Evolutionary conservation across 805 yeast genomes (phyloP).

Genomic region (Schizosaccharomyces japonicus): DNA sequence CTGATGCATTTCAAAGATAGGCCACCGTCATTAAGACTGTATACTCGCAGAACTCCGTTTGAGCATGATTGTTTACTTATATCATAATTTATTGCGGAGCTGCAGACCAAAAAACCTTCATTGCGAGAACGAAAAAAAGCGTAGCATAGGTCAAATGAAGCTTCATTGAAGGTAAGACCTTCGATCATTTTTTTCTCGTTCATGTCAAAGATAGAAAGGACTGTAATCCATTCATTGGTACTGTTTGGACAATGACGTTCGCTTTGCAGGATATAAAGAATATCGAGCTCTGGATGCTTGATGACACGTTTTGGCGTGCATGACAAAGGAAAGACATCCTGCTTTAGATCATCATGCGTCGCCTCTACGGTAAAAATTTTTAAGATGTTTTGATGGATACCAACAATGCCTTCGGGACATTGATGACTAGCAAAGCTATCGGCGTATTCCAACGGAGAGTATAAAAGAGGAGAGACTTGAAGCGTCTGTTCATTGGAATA

Average conservation of each 20-base stretch:
- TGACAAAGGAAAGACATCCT: conserved; percentile 22
- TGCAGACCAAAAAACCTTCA: conserved; percentile 12
- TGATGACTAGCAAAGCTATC: conserved; percentile 41
- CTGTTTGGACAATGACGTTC: conserved; percentile 18
- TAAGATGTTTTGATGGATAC: conserved; percentile 28
- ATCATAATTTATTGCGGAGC: conserved; percentile 14
- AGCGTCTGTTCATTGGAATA: conserved; percentile 18
- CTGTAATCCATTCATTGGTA: conserved; percentile 24
- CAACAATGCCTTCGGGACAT: conserved; percentile 36
- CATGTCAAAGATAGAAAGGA: conserved; percentile 29
- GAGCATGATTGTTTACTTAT: conserved; percentile 11
- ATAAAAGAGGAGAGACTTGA: conserved; percentile 26
- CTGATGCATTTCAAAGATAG: conserved; percentile 30
- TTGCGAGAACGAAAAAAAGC: conserved; percentile 13
- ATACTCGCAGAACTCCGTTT: conserved; percentile 14
- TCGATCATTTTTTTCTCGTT: background rate
- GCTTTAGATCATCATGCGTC: conserved; percentile 21
- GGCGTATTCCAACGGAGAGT: conserved; percentile 20
- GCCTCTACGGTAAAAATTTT: conserved; percentile 11
- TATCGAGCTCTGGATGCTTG: conserved; percentile 10
- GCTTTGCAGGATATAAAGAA: conserved; percentile 23
- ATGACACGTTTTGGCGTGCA: conserved; percentile 28
- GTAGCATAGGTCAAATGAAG: conserved; percentile 21
- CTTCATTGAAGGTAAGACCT: conserved; percentile 20
- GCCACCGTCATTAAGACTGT: conserved; percentile 15